phyloP scores from a whole-genome alignment of 2,329 filamentous ascomycete species.

The Penicillium hordei region DNA sequence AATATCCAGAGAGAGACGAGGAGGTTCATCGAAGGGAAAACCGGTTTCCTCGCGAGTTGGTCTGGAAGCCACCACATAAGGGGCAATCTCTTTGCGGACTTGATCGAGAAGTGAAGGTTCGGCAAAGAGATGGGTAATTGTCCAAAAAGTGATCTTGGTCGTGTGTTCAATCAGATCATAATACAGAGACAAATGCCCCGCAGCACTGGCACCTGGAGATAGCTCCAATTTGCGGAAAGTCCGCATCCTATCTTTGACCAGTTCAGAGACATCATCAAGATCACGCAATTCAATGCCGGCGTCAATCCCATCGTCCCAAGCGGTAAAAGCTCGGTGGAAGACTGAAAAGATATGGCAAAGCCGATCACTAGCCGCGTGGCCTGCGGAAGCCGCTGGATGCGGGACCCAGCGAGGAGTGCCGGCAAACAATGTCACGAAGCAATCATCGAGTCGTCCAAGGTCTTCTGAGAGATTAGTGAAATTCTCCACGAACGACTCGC shows the following conservation, averaged over 20 bases:
- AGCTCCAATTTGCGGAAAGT: conserved; percentile 42
- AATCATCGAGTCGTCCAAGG: conserved; percentile 56
- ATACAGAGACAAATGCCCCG: conserved; percentile 50
- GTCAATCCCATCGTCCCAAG: conserved; percentile 44
- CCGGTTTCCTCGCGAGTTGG: conserved; percentile 39
- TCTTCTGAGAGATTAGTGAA: conserved; percentile 56
- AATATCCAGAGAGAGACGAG: conserved; percentile 44
- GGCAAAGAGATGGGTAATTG: conserved; percentile 48
- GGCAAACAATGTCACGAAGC: conserved; percentile 54
- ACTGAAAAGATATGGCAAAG: conserved; percentile 43
- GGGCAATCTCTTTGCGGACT: conserved; percentile 48
- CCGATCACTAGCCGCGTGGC: conserved; percentile 49
- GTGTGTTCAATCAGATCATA: conserved; percentile 58
- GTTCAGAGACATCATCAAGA: conserved; percentile 50
- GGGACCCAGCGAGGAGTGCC: conserved; percentile 59
- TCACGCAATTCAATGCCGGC: conserved; percentile 48
- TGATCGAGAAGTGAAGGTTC: conserved; percentile 42
- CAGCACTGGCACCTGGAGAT: conserved; percentile 39
- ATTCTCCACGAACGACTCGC: conserved; percentile 52
- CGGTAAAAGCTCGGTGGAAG: conserved; percentile 46
- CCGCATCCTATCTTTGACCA: conserved; percentile 45
- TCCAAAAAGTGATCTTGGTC: conserved; percentile 55
- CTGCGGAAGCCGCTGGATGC: conserved; percentile 50
- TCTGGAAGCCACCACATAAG: conserved; percentile 42
- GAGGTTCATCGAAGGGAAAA: conserved; percentile 46